Evolutionary conservation across 805 yeast species (phyloP).

Genomic region (Metschnikowia borealis): DNA sequence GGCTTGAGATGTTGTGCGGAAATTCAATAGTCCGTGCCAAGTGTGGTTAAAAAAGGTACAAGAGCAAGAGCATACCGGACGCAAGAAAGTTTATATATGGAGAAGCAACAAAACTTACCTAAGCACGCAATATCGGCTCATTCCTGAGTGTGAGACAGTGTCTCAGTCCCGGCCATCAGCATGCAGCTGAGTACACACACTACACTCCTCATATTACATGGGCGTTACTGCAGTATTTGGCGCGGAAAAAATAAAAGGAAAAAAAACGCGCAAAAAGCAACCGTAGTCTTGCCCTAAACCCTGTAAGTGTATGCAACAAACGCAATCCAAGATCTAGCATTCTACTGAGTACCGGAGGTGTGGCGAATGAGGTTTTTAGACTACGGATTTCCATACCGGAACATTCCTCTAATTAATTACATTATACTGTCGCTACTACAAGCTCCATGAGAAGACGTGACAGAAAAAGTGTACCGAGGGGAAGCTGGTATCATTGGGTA

Average conservation of each 20-base stretch:
- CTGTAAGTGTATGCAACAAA: background rate
- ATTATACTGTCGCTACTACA: no score
- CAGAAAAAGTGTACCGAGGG: no score
- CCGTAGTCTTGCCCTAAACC: background rate
- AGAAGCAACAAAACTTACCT: background rate
- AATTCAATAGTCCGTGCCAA: background rate
- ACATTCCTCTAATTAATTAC: no score
- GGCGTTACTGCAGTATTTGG: background rate
- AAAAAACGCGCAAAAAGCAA: conserved; percentile 1
- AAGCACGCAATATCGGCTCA: background rate
- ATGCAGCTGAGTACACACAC: background rate
- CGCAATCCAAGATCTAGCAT: conserved; percentile 1
- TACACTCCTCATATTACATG: background rate
- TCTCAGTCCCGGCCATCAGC: background rate
- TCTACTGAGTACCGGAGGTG: background rate
- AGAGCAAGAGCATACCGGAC: background rate
- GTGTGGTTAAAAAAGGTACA: background rate
- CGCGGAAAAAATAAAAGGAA: background rate
- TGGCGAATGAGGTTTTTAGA: background rate
- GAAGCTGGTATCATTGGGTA: no score
- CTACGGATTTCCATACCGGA: background rate
- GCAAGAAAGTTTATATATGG: background rate
- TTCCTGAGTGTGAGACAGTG: conserved; percentile 1
- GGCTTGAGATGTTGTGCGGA: background rate
- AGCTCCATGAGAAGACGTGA: no score